phyloP scores from a whole-genome alignment of 2,329 filamentous ascomycete species.

The Cytospora leucostoma region DNA sequence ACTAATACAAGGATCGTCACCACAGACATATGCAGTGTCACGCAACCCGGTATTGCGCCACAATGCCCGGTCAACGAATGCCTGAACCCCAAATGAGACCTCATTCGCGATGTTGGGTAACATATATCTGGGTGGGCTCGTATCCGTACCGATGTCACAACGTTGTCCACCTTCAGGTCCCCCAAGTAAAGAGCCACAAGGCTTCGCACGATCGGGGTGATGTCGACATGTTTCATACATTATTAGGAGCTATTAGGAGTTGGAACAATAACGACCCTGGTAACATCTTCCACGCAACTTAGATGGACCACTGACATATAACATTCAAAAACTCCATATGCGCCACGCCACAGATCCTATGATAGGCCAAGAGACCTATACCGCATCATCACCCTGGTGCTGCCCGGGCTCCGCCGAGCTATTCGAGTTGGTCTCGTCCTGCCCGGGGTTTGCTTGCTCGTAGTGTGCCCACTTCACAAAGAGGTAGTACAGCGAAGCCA shows the following conservation, averaged over 20 bases:
- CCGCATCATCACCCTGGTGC: not conserved
- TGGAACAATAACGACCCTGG: not conserved
- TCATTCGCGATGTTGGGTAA: no score
- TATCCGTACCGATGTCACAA: not conserved
- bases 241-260: no score
- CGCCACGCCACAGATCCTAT: no score
- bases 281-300: not conserved
- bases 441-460: conserved; percentile 42
- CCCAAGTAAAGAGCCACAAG: not conserved
- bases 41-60: not conserved
- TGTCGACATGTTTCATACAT: not conserved
- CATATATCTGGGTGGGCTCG: not conserved
- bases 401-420: not conserved
- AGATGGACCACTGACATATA: not conserved
- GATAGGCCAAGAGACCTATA: not conserved
- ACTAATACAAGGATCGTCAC: not conserved
- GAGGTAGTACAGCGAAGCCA: conserved; percentile 45
- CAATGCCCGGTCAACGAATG: not conserved
- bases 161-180: no score
- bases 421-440: conserved; percentile 33
- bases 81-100: not conserved
- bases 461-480: conserved; percentile 48
- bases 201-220: not conserved
- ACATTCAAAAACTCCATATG: not conserved
- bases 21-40: not conserved